Evolutionary conservation across 2,329 filamentous ascomycete genomes (phyloP), one percentile per base, ranked within the genome.

Genomic region (Hymenoscyphus occultus): DNA sequence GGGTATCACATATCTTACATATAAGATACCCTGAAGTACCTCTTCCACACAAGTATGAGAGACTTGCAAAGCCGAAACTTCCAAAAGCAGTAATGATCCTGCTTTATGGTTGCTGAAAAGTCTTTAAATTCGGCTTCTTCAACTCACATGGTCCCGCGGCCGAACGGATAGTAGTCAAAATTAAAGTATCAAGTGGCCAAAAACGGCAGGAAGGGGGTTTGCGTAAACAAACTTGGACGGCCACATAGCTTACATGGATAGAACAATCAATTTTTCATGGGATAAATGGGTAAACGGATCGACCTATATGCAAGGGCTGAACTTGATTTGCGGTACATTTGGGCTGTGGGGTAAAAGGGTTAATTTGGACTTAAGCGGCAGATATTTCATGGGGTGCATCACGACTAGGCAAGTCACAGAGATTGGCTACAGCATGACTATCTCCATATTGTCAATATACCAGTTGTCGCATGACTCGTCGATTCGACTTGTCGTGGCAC

Each of bases 131-230:
- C 31, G 28, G 1, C 51, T 5, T 54, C 48, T 54, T 2, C 5
- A 19, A 4, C 48, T 54, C 19, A 54, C 48, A 28, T 54, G 48
- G 48, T 22, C 48, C 22, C 22, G 7, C 48, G 77, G 57, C 42
- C 74, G 12, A 19, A 54, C 12, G 69, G 56, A 58, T 58, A 31
- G 56, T n/a, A 3, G 31, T 39, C 31, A 39, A 58, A 39, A n/a
- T 39, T 39, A 58, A 39, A 58, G 56, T 39, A 58, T n/a, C 56
- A 58, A 39, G 31, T 58, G 35, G 56, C 56, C 54, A 58, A 58
- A 22, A 58, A 39, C 10, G 35, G 56, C 28, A 39, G 56, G 16
- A 39, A 57, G 14, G 14, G n/a, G 13, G 35, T 22, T n/a, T 22
- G 31, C 35, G 32, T 16, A 32, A 22, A 58, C 31, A 39, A 58